These are phyloP conservation scores for Lipomyces spencermartinsiae DNA, from an alignment of 805 yeast species.

Conservation along the genomic window DNA sequence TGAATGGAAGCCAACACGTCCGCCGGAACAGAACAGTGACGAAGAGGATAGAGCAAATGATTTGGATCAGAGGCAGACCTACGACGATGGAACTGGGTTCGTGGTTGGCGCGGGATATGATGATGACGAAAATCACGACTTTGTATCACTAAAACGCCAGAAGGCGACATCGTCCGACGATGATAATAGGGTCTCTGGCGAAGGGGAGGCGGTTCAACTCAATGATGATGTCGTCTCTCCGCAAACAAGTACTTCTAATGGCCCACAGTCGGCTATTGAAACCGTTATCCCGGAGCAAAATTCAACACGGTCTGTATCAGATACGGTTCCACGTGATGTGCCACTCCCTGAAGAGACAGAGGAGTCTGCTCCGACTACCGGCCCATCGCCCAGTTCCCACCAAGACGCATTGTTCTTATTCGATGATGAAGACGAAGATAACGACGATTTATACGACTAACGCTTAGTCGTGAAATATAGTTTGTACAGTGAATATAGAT, in stretches of 20 bases:
- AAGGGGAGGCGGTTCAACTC: neutral
- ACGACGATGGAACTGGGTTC: slow-evolving; percentile 25
- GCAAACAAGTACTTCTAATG: neutral
- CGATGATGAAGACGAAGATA: slow-evolving; percentile 9
- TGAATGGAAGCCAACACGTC: slow-evolving; percentile 24
- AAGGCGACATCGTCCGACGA: neutral
- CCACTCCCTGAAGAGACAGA: neutral
- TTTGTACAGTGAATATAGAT: neutral
- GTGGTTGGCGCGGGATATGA: slow-evolving; percentile 21
- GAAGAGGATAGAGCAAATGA: neutral
- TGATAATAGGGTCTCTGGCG: neutral
- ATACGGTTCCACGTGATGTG: neutral
- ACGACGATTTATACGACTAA: slow-evolving; percentile 26
- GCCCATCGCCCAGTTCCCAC: neutral
- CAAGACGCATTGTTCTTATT: slow-evolving; percentile 1
- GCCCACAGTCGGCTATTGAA: neutral
- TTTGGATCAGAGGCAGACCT: slow-evolving; percentile 9
- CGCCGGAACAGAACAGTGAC: slow-evolving; percentile 3
- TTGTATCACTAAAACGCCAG: neutral
- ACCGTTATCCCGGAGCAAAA: neutral
- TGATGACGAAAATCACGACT: neutral
- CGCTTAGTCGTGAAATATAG: neutral
- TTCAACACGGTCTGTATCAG: neutral
- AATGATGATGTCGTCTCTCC: neutral
- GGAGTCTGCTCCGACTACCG: neutral